Evolutionary conservation across 768 basidiomycete species (phyloP).

Genomic region (Boletus subparvulus): DNA sequence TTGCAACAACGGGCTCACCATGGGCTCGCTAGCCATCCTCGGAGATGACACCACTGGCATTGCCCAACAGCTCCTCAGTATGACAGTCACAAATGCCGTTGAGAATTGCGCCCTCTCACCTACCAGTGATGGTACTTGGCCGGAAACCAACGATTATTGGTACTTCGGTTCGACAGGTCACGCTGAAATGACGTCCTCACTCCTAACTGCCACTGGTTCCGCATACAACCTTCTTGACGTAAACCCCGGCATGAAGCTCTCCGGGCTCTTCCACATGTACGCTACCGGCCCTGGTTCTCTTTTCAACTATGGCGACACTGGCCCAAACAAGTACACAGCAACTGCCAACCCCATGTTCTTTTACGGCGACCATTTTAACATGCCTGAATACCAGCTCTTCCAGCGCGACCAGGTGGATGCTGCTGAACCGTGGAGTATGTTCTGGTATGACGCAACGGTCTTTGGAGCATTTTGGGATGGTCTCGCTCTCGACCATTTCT

Average conservation of each 20-base stretch:
- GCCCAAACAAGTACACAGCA: constrained; percentile 91
- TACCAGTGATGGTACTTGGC: constrained; percentile 82
- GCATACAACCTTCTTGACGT: constrained; percentile 66
- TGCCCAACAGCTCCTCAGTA: constrained; percentile 62
- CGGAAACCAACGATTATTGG: constrained; percentile 94
- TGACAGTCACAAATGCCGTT: constrained; percentile 73
- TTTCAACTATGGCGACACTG: constrained; percentile 64
- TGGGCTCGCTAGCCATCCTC: constrained; percentile 88
- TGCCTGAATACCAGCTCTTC: constrained; percentile 77
- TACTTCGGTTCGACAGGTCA: constrained; percentile 91
- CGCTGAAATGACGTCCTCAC: constrained; percentile 83
- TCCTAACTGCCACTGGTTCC: constrained; percentile 84
- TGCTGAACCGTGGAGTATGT: constrained; percentile 83
- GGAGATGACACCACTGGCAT: constrained; percentile 76
- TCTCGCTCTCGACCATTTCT: constrained; percentile 78
- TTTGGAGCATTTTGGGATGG: constrained; percentile 92
- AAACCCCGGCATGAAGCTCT: constrained; percentile 71
- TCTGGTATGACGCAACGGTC: constrained; percentile 89
- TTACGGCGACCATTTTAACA: constrained; percentile 66
- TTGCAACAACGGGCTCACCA: constrained; percentile 85
- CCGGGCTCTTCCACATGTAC: constrained; percentile 90
- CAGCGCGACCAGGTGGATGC: constrained; percentile 89
- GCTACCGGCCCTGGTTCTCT: constrained; percentile 79
- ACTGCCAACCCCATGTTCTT: constrained; percentile 89
- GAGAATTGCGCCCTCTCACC: constrained; percentile 68